Conservation (phyloP, 768 basidiomycete genomes). For the Inosperma sp. region DNA sequence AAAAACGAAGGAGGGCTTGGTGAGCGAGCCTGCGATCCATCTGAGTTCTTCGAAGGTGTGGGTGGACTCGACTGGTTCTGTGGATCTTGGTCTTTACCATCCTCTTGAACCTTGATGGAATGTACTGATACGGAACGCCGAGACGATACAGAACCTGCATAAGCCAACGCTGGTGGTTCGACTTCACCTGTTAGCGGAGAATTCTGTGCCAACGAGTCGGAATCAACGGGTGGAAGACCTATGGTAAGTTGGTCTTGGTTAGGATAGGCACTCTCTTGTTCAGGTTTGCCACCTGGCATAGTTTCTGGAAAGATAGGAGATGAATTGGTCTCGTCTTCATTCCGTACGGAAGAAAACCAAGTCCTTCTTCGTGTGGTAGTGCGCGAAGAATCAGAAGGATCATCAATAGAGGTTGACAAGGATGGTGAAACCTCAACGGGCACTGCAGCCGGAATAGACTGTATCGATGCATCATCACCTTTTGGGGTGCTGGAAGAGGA, state of each 20-base stretch:
- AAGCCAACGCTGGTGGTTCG: constrained; percentile 3
- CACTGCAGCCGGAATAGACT: constrained; percentile 7
- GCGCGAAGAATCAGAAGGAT: constrained; percentile 17
- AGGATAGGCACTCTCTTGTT: background rate
- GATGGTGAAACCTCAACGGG: constrained; percentile 5
- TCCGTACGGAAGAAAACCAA: constrained; percentile 50
- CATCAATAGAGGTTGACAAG: constrained; percentile 2
- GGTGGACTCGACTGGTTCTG: constrained; percentile 23
- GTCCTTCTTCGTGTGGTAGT: constrained; percentile 44
- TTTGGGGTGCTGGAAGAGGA: background rate
- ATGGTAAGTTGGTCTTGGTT: background rate
- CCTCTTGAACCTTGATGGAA: constrained; percentile 36
- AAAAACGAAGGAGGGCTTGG: constrained; percentile 63
- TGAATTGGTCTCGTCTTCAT: constrained; percentile 30
- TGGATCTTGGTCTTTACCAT: constrained; percentile 23
- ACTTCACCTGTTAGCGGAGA: background rate
- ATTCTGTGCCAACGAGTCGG: too few species aligned
- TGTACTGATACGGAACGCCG: constrained; percentile 44
- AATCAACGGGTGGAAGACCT: background rate
- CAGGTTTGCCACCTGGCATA: background rate
- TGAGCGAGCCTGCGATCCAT: constrained; percentile 30
- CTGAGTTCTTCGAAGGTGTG: constrained; percentile 35
- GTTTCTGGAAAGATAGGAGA: constrained; percentile 19
- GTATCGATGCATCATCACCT: constrained; percentile 6
- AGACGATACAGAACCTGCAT: constrained; percentile 17